Evolutionary conservation across 148 eudicot species (phyloP), one percentile per base, ranked within the genome.

Genomic region (Cornus suecica): DNA sequence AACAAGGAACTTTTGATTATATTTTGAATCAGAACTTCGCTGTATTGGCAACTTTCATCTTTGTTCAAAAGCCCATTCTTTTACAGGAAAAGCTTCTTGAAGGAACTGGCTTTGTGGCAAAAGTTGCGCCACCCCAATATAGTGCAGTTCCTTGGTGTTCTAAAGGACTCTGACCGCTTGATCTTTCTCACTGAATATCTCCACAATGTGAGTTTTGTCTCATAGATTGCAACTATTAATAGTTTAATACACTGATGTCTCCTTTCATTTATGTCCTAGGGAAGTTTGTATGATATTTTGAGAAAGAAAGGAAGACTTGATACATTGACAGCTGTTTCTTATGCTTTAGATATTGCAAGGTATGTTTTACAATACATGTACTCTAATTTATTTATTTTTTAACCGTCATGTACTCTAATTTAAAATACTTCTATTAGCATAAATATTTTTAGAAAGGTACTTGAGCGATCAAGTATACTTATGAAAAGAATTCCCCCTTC

Each of bases 111-210:
- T 26, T 72, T 84, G 78, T 84, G 86, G 87, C 79, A 78, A 34
- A 84, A 78, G 76, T 78, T 84, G 77, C 87, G 84, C 2, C 87
- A 84, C 70, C 87, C 87, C 20, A 84, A 84, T 61, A 84, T 84
- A 74, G 86, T 84, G 64, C 86, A 80, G 81, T 84, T 84, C 61
- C 86, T 84, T 37, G 83, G 86, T 71, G 86, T 84, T 77, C 32
- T 84, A 37, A 80, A 75, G 77, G 66, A 75, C 64, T 73, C 87
- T 27, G 76, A 80, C 34, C 84, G 83, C 61, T 73, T 80, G 77
- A 80, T 84, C 67, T 84, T 84, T 77, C 81, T 84, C 45, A 84
- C 86, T 1, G 87, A 84, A 72, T 84, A 84, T 72, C 82, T 80
- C 27, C 54, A 67, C 32, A 84, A 84, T 75, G 87, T 84, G 54